phyloP scores from a whole-genome alignment of 805 yeast species.

The Maudiozyma barnettii region DNA sequence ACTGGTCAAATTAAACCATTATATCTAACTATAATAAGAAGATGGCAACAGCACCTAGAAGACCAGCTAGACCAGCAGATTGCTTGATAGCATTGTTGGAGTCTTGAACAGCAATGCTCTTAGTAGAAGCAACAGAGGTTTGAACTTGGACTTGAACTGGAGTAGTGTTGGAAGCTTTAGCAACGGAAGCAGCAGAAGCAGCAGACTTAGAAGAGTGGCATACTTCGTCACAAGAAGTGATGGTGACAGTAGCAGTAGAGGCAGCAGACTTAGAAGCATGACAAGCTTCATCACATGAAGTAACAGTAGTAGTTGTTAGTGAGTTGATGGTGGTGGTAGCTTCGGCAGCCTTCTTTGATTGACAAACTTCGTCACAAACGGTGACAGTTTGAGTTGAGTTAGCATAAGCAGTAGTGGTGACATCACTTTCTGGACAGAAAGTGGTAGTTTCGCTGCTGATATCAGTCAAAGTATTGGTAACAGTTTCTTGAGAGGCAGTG shows the following conservation, averaged over 20 bases:
- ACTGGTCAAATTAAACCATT: neutral
- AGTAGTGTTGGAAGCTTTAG: slow-evolving; percentile 1
- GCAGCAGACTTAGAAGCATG: slow-evolving; percentile 6
- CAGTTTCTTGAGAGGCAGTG: neutral
- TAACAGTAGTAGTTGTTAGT: slow-evolving; percentile 4
- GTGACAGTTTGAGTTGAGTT: slow-evolving; percentile 1
- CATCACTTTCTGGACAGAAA: neutral
- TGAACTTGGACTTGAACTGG: slow-evolving; percentile 1
- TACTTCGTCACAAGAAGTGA: neutral
- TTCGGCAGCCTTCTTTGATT: neutral
- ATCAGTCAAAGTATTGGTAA: neutral
- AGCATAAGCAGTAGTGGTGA: slow-evolving; percentile 1
- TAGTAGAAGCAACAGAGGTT: slow-evolving; percentile 2
- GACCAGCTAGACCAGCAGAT: slow-evolving; percentile 6
- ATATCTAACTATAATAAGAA: slow-evolving; percentile 1
- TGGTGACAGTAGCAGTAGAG: neutral
- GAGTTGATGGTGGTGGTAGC: neutral
- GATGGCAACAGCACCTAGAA: slow-evolving; percentile 8
- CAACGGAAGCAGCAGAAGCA: neutral
- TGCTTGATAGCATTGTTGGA: slow-evolving; percentile 8
- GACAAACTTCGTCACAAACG: neutral
- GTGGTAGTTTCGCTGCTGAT: neutral
- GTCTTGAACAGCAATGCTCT: slow-evolving; percentile 6
- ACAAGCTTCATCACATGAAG: slow-evolving; percentile 8
- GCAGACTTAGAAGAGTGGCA: neutral